phyloP scores from a whole-genome alignment of 768 basidiomycete genomes.

The Mycena latifolia region DNA sequence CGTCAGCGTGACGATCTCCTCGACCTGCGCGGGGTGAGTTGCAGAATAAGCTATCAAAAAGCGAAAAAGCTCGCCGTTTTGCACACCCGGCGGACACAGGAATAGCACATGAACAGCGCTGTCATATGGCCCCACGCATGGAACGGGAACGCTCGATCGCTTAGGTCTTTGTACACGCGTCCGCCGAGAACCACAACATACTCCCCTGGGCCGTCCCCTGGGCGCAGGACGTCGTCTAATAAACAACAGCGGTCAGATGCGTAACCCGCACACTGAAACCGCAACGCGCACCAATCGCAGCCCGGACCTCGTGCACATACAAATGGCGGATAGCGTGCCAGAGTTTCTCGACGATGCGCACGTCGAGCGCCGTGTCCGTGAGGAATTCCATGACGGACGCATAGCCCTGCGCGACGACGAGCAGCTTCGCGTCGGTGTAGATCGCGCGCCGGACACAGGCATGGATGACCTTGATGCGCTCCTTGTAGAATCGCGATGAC shows the following conservation, averaged over 20 bases:
- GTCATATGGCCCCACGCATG: slow-evolving; percentile 52
- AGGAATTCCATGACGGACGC: slow-evolving; percentile 44
- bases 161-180: slow-evolving; percentile 46
- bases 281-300: slow-evolving; percentile 34
- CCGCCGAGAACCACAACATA: slow-evolving; percentile 47
- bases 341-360: slow-evolving; percentile 47
- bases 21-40: slow-evolving; percentile 35
- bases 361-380: slow-evolving; percentile 44
- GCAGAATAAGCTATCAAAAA: not conserved
- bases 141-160: slow-evolving; percentile 45
- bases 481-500: slow-evolving; percentile 46
- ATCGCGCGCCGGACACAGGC: slow-evolving; percentile 54
- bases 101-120: slow-evolving; percentile 45
- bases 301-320: slow-evolving; percentile 45
- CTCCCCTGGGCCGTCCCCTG: slow-evolving; percentile 37
- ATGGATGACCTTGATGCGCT: slow-evolving; percentile 48
- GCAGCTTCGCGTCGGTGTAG: slow-evolving; percentile 51
- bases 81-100: slow-evolving; percentile 47
- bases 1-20: slow-evolving; percentile 45
- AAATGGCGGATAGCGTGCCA: slow-evolving; percentile 49
- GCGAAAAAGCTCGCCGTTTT: slow-evolving; percentile 39
- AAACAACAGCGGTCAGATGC: slow-evolving; percentile 4
- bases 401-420: slow-evolving; percentile 51
- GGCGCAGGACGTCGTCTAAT: slow-evolving; percentile 47
- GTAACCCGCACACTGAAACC: not conserved